A percentile compares a stretch with the other conserved stretches of the same genome.
Conservation (phyloP, 805 yeast genomes). For the Cyberlindnera saturnus region DNA sequence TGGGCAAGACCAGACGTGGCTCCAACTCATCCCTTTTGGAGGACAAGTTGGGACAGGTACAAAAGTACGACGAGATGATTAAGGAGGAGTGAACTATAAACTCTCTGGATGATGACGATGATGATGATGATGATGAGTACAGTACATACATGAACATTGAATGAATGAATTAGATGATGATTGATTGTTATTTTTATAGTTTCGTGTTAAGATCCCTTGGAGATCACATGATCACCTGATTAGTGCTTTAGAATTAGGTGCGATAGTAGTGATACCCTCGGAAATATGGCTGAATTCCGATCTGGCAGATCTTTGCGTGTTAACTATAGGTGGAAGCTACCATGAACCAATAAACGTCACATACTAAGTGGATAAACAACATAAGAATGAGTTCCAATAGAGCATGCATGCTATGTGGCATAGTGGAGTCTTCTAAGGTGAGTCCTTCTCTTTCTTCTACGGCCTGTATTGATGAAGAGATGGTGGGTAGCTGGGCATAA, state of each 20-base stretch:
- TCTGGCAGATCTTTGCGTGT: too few relatives aligned
- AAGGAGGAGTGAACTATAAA: conserved; percentile 9
- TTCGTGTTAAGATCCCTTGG: too few relatives aligned
- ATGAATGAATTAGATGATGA: neutral
- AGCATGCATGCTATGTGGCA: conserved; percentile 96
- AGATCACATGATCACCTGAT: too few relatives aligned
- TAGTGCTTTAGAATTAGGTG: too few relatives aligned
- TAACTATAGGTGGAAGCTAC: too few relatives aligned
- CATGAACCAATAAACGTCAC: neutral
- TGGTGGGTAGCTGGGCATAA: neutral
- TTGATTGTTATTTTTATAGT: too few relatives aligned
- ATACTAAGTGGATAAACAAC: neutral
- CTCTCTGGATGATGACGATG: conserved; percentile 2
- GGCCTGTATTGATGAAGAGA: too few relatives aligned
- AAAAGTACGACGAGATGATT: conserved; percentile 17
- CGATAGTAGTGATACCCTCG: too few relatives aligned
- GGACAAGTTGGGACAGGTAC: conserved; percentile 29
- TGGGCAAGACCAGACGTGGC: conserved; percentile 43
- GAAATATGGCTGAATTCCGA: too few relatives aligned
- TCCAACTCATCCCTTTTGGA: conserved; percentile 42
- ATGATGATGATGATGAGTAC: neutral
- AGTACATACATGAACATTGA: neutral
- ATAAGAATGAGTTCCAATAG: conserved; percentile 32
- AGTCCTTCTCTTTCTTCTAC: conserved; percentile 16
- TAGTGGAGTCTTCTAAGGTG: conserved; percentile 73